A percentile compares a stretch with the other conserved stretches of the same genome.
These are phyloP conservation scores for Daldinia caldariorum DNA, from an alignment of 495 filamentous ascomycete species.

Conservation along the genomic window DNA sequence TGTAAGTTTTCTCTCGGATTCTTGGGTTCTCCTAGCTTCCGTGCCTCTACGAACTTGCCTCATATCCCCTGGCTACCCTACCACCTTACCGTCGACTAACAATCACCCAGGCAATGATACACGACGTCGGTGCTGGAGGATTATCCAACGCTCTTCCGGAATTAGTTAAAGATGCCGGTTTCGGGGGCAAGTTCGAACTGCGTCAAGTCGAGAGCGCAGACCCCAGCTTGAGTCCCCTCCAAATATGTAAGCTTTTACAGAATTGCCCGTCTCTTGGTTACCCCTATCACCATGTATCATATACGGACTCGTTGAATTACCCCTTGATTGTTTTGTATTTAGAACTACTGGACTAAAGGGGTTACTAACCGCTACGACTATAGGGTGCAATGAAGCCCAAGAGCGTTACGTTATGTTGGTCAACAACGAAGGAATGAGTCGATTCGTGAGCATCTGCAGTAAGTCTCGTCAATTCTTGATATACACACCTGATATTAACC, in stretches of 20 bases:
- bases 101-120: slow-evolving; percentile 73
- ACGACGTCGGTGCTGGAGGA: slow-evolving; percentile 96
- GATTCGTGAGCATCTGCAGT: slow-evolving; percentile 82
- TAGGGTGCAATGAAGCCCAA: slow-evolving; percentile 86
- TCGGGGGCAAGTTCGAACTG: slow-evolving; percentile 89
- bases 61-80: background rate
- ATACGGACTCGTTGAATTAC: background rate
- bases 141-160: slow-evolving; percentile 94
- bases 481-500: slow-evolving; percentile 41
- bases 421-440: slow-evolving; percentile 78
- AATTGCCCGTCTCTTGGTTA: slow-evolving; percentile 9
- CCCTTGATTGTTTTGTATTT: background rate
- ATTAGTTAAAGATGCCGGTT: slow-evolving; percentile 87
- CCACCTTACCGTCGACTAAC: slow-evolving; percentile 1
- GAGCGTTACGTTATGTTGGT: slow-evolving; percentile 93
- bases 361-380: slow-evolving; percentile 9
- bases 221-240: slow-evolving; percentile 87
- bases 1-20: slow-evolving; percentile 18
- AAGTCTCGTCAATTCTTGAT: slow-evolving; percentile 42
- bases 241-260: slow-evolving; percentile 49
- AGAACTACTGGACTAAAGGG: background rate
- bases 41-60: background rate
- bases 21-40: background rate
- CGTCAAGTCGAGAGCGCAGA: slow-evolving; percentile 92
- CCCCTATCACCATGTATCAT: background rate